phyloP scores from a whole-genome alignment of 441 rosid genomes.

The Adansonia grandidieri region DNA sequence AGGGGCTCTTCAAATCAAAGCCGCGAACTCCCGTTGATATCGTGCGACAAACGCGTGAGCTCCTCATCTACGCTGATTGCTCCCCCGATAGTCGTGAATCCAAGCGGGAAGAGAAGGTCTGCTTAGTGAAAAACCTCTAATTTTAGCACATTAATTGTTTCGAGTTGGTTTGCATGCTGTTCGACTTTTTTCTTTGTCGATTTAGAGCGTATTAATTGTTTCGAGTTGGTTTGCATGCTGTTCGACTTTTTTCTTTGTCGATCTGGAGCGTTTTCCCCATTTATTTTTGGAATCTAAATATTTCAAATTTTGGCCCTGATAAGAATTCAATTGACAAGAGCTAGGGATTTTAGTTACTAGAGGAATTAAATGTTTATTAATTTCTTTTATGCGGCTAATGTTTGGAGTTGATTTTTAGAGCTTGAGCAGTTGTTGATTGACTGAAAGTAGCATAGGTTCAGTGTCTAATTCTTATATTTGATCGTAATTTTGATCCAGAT shows the following conservation, averaged over 20 bases:
- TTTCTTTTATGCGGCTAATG: neutral
- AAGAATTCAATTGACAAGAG: neutral
- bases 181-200: neutral
- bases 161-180: neutral
- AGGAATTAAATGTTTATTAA: neutral
- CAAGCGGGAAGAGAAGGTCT: conserved; percentile 79
- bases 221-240: neutral
- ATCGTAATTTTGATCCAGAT: conserved; percentile 43
- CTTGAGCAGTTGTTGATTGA: neutral
- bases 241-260: neutral
- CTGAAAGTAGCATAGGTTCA: neutral
- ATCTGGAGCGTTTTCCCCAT: neutral
- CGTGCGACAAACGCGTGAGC: conserved; percentile 91
- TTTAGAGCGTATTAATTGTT: neutral
- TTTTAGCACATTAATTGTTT: neutral
- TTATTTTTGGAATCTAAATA: neutral
- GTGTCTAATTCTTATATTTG: neutral
- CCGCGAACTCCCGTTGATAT: conserved; percentile 84
- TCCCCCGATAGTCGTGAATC: conserved; percentile 55
- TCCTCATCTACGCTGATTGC: conserved; percentile 56
- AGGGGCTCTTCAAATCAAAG: conserved; percentile 90
- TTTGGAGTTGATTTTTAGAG: neutral
- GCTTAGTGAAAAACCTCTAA: neutral
- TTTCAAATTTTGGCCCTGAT: neutral
- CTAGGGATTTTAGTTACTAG: neutral